These are phyloP conservation scores for Aspergillus heteromorphus DNA, from an alignment of 495 filamentous ascomycete species.

Conservation along the genomic window DNA sequence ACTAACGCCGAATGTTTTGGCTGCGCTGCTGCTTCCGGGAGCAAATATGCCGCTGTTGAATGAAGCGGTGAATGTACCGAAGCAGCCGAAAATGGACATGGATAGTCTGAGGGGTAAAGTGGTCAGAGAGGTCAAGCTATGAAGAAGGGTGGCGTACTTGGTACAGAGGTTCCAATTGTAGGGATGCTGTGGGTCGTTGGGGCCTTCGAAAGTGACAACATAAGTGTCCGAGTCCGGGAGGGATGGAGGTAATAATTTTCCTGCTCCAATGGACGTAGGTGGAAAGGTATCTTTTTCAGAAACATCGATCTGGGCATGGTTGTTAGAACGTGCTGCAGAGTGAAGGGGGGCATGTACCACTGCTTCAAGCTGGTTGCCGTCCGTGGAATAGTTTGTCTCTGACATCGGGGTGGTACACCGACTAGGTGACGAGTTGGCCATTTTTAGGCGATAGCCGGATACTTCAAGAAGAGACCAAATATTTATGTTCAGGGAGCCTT, in stretches of 20 bases:
- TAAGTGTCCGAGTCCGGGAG: constrained; percentile 73
- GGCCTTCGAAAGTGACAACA: constrained; percentile 81
- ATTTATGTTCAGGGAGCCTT: too few species aligned
- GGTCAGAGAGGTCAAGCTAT: neutral
- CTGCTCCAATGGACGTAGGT: constrained; percentile 48
- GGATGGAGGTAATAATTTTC: constrained; percentile 70
- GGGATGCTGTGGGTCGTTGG: constrained; percentile 72
- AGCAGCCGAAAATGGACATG: constrained; percentile 69
- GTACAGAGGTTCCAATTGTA: constrained; percentile 76
- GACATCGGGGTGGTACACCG: too few species aligned
- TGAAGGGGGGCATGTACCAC: too few species aligned
- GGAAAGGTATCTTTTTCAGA: neutral
- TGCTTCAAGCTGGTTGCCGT: too few species aligned
- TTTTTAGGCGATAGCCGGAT: too few species aligned
- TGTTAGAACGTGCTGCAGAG: too few species aligned
- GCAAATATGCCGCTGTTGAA: constrained; percentile 60
- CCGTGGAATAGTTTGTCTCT: too few species aligned
- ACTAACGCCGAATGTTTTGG: constrained; percentile 47
- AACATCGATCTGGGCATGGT: neutral
- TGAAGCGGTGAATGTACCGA: constrained; percentile 67
- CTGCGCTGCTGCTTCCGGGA: constrained; percentile 43
- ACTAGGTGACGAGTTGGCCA: too few species aligned
- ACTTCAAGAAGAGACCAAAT: too few species aligned
- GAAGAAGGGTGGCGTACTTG: constrained; percentile 54
- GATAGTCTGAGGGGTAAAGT: constrained; percentile 38